phyloP scores from a whole-genome alignment of 2,329 filamentous ascomycete genomes.

The Phialocephala sp. region DNA sequence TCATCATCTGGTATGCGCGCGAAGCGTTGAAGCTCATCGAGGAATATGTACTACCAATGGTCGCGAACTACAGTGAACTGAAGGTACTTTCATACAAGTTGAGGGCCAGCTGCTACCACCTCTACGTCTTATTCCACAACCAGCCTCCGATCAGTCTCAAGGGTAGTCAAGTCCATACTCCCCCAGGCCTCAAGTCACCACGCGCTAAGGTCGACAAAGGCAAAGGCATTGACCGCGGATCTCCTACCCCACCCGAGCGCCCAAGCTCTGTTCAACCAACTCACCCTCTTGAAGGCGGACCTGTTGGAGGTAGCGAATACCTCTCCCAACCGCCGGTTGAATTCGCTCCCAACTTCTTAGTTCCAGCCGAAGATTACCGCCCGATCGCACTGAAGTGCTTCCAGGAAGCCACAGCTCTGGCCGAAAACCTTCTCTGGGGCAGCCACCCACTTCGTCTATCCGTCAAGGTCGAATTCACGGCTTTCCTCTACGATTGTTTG shows the following conservation, averaged over 20 bases:
- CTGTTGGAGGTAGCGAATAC: constrained; percentile 51
- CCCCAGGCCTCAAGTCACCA: constrained; percentile 42
- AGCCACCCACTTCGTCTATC: constrained; percentile 89
- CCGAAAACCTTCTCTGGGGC: constrained; percentile 78
- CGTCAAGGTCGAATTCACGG: constrained; percentile 89
- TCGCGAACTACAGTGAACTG: constrained; percentile 77
- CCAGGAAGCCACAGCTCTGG: constrained; percentile 74
- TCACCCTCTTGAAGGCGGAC: constrained; percentile 45
- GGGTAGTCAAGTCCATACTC: constrained; percentile 46
- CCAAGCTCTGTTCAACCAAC: constrained; percentile 43
- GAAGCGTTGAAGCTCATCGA: constrained; percentile 91
- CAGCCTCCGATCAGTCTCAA: constrained; percentile 67
- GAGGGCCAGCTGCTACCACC: constrained; percentile 92
- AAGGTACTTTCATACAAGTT: constrained; percentile 92
- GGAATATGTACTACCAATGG: constrained; percentile 84
- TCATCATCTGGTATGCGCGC: constrained; percentile 93
- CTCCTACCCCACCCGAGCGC: constrained; percentile 31
- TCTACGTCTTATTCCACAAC: constrained; percentile 96
- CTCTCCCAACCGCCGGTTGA: constrained; percentile 46
- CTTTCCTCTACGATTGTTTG: constrained; percentile 91
- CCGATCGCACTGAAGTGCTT: constrained; percentile 84
- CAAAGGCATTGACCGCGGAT: constrained; percentile 37
- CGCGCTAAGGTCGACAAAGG: constrained; percentile 40
- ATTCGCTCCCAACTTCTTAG: constrained; percentile 72
- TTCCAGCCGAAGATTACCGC: constrained; percentile 81